A percentile compares a stretch with the other conserved stretches of the same genome.
Conservation (phyloP, 441 rosid species). For the Pelargonium cotyledonis region DNA sequence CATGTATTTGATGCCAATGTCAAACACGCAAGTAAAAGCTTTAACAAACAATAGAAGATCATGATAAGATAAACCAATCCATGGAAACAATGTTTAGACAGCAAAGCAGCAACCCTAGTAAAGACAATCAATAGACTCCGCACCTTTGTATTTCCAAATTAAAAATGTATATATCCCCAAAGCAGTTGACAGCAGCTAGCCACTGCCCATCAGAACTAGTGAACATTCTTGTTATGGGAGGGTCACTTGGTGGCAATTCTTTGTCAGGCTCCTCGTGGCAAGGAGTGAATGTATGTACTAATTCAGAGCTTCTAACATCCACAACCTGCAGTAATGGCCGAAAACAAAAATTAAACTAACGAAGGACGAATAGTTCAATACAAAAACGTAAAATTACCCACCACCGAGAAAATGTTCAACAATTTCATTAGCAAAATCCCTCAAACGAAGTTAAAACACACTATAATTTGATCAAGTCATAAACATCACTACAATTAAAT, state of each 20-base stretch:
- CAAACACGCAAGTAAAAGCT: too few relatives aligned
- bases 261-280: constrained; percentile 40
- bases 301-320: constrained; percentile 51
- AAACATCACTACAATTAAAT: too few relatives aligned
- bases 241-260: constrained; percentile 48
- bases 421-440: too few relatives aligned
- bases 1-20: too few relatives aligned
- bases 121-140: not conserved
- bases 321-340: constrained; percentile 40
- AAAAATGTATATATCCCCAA: constrained; percentile 79
- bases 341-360: not conserved
- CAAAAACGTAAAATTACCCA: not conserved
- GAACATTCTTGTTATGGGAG: constrained; percentile 85
- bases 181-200: constrained; percentile 87
- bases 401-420: not conserved
- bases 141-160: constrained; percentile 81
- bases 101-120: too few relatives aligned
- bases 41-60: too few relatives aligned
- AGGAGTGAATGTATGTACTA: constrained; percentile 61
- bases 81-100: too few relatives aligned
- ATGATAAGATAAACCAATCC: too few relatives aligned
- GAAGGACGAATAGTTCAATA: not conserved
- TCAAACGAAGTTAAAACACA: too few relatives aligned
- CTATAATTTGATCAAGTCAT: too few relatives aligned
- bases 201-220: constrained; percentile 81